Evolutionary conservation across 2,329 filamentous ascomycete species (phyloP).

Genomic region (Periglandula ipomoeae): DNA sequence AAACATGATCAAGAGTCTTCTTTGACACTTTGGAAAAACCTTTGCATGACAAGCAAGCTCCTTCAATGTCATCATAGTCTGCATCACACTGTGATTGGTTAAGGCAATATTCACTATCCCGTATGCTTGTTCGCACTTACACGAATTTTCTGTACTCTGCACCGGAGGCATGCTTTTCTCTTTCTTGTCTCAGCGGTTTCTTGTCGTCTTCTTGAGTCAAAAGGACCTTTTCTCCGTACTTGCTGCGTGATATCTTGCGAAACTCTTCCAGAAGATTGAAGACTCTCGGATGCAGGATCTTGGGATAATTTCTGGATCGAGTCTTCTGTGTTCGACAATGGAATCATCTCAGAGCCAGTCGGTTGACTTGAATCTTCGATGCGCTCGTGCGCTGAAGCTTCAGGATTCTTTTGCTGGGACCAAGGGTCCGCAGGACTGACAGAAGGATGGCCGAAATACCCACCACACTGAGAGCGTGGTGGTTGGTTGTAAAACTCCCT

Average conservation of each 20-base stretch:
- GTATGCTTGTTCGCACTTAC: conserved; percentile 21
- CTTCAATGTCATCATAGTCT: conserved; percentile 21
- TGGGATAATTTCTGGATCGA: too few relatives aligned
- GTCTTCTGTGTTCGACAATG: too few relatives aligned
- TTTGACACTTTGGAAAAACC: conserved; percentile 29
- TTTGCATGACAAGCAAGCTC: conserved; percentile 31
- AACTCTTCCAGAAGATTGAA: too few relatives aligned
- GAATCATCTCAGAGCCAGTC: too few relatives aligned
- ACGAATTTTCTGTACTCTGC: conserved; percentile 33
- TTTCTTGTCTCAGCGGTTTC: conserved; percentile 26
- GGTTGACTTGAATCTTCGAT: too few relatives aligned
- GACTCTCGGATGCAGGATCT: too few relatives aligned
- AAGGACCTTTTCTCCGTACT: conserved; percentile 8
- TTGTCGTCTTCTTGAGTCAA: conserved; percentile 18
- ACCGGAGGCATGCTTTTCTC: conserved; percentile 33
- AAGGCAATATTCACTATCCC: not conserved
- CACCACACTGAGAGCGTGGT: too few relatives aligned
- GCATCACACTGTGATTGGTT: conserved; percentile 25
- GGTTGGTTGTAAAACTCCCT: not conserved
- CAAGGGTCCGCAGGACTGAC: too few relatives aligned
- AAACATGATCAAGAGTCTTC: conserved; percentile 36
- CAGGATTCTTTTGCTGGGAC: too few relatives aligned
- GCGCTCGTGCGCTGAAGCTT: too few relatives aligned
- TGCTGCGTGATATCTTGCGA: not conserved
- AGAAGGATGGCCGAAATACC: too few relatives aligned